These are phyloP conservation scores for Lentinula novae-zelandiae DNA, from an alignment of 1,284 basidiomycete genomes.

Conservation along the genomic window DNA sequence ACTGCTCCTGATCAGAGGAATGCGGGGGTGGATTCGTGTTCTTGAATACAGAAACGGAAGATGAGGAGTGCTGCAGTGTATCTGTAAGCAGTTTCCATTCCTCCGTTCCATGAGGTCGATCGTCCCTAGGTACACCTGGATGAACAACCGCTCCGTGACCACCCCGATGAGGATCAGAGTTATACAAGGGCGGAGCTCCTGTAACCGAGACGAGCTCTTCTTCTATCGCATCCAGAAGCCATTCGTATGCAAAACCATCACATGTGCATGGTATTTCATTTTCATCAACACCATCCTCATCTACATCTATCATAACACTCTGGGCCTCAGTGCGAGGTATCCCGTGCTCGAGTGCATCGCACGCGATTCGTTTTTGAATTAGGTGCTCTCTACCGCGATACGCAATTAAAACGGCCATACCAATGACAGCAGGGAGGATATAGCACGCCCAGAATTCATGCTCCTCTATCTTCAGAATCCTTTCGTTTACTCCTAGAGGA, in stretches of 20 bases:
- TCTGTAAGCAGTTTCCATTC: neutral
- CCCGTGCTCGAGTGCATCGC: constrained; percentile 20
- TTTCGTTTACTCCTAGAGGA: constrained; percentile 37
- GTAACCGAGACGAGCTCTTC: constrained; percentile 48
- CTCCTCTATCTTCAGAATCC: constrained; percentile 45
- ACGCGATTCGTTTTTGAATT: constrained; percentile 30
- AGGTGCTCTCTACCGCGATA: constrained; percentile 27
- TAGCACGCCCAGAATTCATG: constrained; percentile 68
- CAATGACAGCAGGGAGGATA: constrained; percentile 56
- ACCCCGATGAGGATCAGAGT: neutral
- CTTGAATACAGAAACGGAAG: neutral
- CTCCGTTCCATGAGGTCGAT: neutral
- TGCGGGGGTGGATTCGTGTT: neutral
- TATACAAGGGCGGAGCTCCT: constrained; percentile 33
- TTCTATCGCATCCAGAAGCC: constrained; percentile 44
- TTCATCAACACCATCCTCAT: neutral
- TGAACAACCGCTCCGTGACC: constrained; percentile 10
- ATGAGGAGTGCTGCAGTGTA: neutral
- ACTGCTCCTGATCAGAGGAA: neutral
- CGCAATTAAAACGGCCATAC: constrained; percentile 35
- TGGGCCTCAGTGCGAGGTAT: neutral
- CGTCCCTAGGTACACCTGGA: neutral
- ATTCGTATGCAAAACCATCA: constrained; percentile 38
- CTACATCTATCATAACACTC: neutral
- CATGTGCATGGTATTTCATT: neutral